Conservation (phyloP, 495 filamentous ascomycete genomes). For the Penicillium flavigenum region DNA sequence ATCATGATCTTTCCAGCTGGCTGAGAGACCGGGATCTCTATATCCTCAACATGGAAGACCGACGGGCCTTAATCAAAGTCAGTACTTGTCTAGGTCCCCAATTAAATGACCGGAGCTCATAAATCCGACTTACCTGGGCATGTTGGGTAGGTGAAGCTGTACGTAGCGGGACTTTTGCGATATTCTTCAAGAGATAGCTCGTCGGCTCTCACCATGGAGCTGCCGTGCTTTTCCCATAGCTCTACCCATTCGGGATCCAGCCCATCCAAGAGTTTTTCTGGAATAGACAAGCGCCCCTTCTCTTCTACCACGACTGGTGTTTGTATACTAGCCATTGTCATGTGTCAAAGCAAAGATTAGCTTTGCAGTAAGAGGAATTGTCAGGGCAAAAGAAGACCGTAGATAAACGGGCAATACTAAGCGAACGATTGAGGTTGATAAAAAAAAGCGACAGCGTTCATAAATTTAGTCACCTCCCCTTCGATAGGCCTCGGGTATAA, state of each 20-base stretch:
- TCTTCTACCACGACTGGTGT: not conserved
- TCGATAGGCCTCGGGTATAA: not conserved
- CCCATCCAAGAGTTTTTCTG: conserved; percentile 16
- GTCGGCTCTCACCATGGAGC: conserved; percentile 21
- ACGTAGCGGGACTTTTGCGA: conserved; percentile 35
- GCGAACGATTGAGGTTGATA: not conserved
- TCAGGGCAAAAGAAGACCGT: no score
- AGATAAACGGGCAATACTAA: not conserved
- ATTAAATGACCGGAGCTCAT: not conserved
- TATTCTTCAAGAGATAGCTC: conserved; percentile 33
- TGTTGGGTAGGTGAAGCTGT: conserved; percentile 34
- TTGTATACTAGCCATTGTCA: not conserved
- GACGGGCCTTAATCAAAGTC: conserved; percentile 20
- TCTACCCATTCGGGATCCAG: conserved; percentile 23
- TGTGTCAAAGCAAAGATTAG: not conserved
- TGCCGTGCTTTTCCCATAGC: conserved; percentile 21
- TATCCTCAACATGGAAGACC: conserved; percentile 32
- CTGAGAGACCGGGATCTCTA: conserved; percentile 32
- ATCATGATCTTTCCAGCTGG: conserved; percentile 40
- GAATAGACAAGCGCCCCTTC: conserved; percentile 11
- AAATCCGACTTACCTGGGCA: conserved; percentile 28
- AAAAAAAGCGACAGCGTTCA: not conserved
- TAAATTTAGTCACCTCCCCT: not conserved
- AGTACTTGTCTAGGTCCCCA: not conserved
- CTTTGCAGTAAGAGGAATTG: not conserved